These are phyloP conservation scores for Leishmania lainsoni DNA, from an alignment of 208 protist species.

Conservation along the genomic window DNA sequence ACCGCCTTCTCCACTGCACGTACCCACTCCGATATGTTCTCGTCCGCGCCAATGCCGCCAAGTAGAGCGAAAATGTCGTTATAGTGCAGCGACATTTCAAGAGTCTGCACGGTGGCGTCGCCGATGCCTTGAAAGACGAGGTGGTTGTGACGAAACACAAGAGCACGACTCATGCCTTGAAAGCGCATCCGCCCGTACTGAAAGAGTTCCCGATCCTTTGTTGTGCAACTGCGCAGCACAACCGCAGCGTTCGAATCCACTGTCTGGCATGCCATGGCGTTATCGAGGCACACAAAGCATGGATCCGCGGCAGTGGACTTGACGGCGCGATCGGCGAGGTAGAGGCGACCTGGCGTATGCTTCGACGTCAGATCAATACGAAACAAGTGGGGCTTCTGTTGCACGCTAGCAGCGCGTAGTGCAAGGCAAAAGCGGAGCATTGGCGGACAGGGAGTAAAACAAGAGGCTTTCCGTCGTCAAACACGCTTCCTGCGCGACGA, in stretches of 20 bases:
- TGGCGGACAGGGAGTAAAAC: background rate
- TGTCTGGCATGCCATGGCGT: slow-evolving; percentile 47
- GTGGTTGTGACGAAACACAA: slow-evolving; percentile 48
- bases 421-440: slow-evolving; percentile 25
- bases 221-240: slow-evolving; percentile 20
- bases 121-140: slow-evolving; percentile 71
- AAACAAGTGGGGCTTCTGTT: slow-evolving; percentile 22
- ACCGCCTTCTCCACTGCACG: slow-evolving; percentile 23
- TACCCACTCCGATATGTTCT: slow-evolving; percentile 33
- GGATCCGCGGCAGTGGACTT: slow-evolving; percentile 51
- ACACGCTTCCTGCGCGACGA: background rate
- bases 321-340: slow-evolving; percentile 79
- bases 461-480: background rate
- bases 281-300: slow-evolving; percentile 63
- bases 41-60: slow-evolving; percentile 35
- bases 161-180: slow-evolving; percentile 48
- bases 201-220: slow-evolving; percentile 13
- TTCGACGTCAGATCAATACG: slow-evolving; percentile 21
- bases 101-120: slow-evolving; percentile 42
- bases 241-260: slow-evolving; percentile 42
- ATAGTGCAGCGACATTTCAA: slow-evolving; percentile 49
- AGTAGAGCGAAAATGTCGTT: slow-evolving; percentile 69
- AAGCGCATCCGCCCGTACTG: slow-evolving; percentile 43
- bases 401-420: slow-evolving; percentile 12
- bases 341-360: slow-evolving; percentile 37